A percentile compares a stretch with the other conserved stretches of the same genome.
phyloP scores from a whole-genome alignment of 495 filamentous ascomycete genomes.

The Aspergillus baeticus region DNA sequence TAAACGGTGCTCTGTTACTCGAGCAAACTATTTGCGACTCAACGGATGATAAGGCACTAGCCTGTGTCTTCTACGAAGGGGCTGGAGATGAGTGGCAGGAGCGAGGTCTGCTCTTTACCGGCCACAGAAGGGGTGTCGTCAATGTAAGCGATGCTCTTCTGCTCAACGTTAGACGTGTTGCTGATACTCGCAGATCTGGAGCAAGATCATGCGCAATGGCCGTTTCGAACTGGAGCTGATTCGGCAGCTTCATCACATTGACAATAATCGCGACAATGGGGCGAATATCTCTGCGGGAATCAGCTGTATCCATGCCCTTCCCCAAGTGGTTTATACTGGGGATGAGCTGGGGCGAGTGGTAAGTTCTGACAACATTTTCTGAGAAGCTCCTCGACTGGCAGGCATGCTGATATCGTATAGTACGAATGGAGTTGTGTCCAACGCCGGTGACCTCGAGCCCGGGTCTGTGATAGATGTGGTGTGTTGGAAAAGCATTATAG shows the following conservation, averaged over 20 bases:
- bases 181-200: slow-evolving; percentile 47
- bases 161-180: not conserved
- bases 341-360: slow-evolving; percentile 86
- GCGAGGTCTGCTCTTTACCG: slow-evolving; percentile 82
- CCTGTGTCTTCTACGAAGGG: slow-evolving; percentile 93
- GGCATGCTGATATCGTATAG: slow-evolving; percentile 40
- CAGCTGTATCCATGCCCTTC: slow-evolving; percentile 82
- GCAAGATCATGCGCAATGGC: slow-evolving; percentile 49
- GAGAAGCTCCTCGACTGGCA: not conserved
- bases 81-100: slow-evolving; percentile 90
- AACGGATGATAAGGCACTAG: slow-evolving; percentile 68
- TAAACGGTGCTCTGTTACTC: slow-evolving; percentile 81
- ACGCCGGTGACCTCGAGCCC: slow-evolving; percentile 32
- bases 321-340: slow-evolving; percentile 84
- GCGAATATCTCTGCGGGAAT: slow-evolving; percentile 78
- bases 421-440: slow-evolving; percentile 91
- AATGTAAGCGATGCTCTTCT: slow-evolving; percentile 49
- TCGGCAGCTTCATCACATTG: slow-evolving; percentile 80
- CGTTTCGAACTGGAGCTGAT: slow-evolving; percentile 61
- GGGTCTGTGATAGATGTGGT: not conserved
- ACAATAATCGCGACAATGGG: slow-evolving; percentile 68
- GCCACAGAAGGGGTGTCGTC: slow-evolving; percentile 78
- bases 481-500: not conserved
- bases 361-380: slow-evolving; percentile 27
- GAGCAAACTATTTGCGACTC: slow-evolving; percentile 75